Conservation (phyloP, 768 basidiomycete genomes). For the Tulasnella sp. region DNA sequence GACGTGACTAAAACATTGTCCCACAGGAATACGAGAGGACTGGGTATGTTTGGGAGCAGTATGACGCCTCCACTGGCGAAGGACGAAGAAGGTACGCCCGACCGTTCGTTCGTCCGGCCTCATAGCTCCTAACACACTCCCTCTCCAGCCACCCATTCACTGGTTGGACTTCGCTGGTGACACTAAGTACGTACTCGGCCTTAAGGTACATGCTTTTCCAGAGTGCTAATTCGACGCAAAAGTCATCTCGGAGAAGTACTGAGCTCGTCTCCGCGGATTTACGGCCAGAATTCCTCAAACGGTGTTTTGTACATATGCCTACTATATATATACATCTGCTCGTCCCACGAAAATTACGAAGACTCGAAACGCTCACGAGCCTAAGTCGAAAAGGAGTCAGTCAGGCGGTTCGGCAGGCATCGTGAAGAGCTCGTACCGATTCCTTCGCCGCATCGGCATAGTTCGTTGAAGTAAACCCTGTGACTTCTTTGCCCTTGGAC, state of each 20-base stretch:
- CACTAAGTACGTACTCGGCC: slow-evolving; percentile 59
- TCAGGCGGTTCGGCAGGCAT: neutral
- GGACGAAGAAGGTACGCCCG: slow-evolving; percentile 68
- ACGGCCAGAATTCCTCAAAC: neutral
- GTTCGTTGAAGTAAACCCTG: slow-evolving; percentile 38
- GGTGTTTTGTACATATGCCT: neutral
- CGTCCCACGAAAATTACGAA: neutral
- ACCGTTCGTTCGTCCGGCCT: slow-evolving; percentile 13
- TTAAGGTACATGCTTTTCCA: neutral
- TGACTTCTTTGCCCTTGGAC: slow-evolving; percentile 74
- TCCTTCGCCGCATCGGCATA: slow-evolving; percentile 40
- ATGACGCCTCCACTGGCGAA: slow-evolving; percentile 74
- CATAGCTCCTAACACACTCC: slow-evolving; percentile 17
- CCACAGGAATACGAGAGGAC: slow-evolving; percentile 81
- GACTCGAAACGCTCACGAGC: slow-evolving; percentile 12
- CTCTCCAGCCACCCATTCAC: slow-evolving; percentile 81
- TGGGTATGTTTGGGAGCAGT: slow-evolving; percentile 97
- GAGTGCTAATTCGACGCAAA: slow-evolving; percentile 10
- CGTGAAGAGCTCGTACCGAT: slow-evolving; percentile 10
- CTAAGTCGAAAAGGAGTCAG: neutral
- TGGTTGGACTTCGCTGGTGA: slow-evolving; percentile 88
- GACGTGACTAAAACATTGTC: neutral
- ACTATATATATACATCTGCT: neutral
- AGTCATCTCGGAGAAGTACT: slow-evolving; percentile 69
- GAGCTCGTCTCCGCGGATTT: neutral